Conservation (phyloP, 768 basidiomycete genomes). For the Naganishia vaughanmartiniae region DNA sequence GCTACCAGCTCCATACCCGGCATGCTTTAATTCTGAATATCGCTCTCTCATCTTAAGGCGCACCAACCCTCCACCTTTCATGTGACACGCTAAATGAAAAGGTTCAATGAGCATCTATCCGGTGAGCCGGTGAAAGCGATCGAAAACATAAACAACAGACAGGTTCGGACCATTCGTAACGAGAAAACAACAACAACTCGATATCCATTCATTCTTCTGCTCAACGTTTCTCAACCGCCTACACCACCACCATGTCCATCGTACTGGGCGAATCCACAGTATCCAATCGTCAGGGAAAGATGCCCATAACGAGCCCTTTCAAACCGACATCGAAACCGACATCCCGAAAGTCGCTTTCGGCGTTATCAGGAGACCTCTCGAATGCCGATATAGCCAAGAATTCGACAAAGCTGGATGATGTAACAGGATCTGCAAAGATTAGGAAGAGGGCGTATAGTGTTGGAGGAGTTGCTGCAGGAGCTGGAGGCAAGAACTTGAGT, state of each 20-base stretch:
- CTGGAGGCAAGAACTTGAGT: neutral
- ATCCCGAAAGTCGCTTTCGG: slow-evolving; percentile 27
- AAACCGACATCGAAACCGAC: slow-evolving; percentile 21
- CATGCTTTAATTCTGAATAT: too few species aligned
- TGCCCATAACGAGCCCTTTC: slow-evolving; percentile 7
- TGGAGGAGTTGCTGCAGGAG: slow-evolving; percentile 11
- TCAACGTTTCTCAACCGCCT: neutral
- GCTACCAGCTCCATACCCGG: too few species aligned
- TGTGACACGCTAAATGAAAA: too few species aligned
- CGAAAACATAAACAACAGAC: neutral
- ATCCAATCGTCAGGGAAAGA: slow-evolving; percentile 7
- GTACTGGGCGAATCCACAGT: slow-evolving; percentile 9
- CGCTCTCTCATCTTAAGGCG: too few species aligned
- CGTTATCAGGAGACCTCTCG: slow-evolving; percentile 12
- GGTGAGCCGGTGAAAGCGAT: neutral
- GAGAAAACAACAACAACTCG: neutral
- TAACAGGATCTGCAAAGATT: neutral
- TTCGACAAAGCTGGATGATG: slow-evolving; percentile 1
- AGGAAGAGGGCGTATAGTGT: slow-evolving; percentile 26
- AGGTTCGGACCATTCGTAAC: neutral
- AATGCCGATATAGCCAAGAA: neutral
- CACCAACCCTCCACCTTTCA: too few species aligned
- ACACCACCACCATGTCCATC: slow-evolving; percentile 15
- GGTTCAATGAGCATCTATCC: neutral
- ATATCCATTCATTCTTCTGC: neutral